A percentile compares a stretch with the other conserved stretches of the same genome.
Conservation (phyloP, 352 stramenopile genomes). For the Blastocystis sp. region DNA sequence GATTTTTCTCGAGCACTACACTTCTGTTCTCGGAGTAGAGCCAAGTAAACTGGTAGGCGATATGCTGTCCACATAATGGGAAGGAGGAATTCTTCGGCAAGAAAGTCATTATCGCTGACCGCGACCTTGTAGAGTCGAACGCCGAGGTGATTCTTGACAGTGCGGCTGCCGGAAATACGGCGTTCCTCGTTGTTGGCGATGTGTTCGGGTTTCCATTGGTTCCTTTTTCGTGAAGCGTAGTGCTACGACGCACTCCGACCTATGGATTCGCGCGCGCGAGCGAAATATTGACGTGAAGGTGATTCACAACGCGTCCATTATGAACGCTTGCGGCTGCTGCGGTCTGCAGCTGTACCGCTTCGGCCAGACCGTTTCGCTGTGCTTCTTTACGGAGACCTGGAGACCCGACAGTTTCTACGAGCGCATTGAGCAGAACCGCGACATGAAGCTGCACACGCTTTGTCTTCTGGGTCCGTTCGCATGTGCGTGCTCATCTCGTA, state of each 20-base stretch:
- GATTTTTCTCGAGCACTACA: slow-evolving; percentile 95
- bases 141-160: slow-evolving; percentile 82
- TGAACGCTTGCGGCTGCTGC: slow-evolving; percentile 84
- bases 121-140: slow-evolving; percentile 86
- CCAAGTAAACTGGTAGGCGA: slow-evolving; percentile 68
- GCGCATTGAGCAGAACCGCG: slow-evolving; percentile 88
- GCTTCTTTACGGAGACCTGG: slow-evolving; percentile 85
- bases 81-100: slow-evolving; percentile 85
- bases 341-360: slow-evolving; percentile 95
- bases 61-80: slow-evolving; percentile 15
- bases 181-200: slow-evolving; percentile 93
- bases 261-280: slow-evolving; percentile 85
- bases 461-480: slow-evolving; percentile 71
- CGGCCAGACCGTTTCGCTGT: slow-evolving; percentile 92
- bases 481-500: neutral
- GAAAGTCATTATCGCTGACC: slow-evolving; percentile 74
- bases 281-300: slow-evolving; percentile 83
- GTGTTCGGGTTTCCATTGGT: slow-evolving; percentile 73
- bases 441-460: slow-evolving; percentile 89
- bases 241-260: slow-evolving; percentile 92
- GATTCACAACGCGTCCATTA: slow-evolving; percentile 94
- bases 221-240: slow-evolving; percentile 59
- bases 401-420: slow-evolving; percentile 90
- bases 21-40: slow-evolving; percentile 79
- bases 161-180: slow-evolving; percentile 71